Conservation (phyloP, 2,329 filamentous ascomycete species). For the Aspergillus quadricinctus region DNA sequence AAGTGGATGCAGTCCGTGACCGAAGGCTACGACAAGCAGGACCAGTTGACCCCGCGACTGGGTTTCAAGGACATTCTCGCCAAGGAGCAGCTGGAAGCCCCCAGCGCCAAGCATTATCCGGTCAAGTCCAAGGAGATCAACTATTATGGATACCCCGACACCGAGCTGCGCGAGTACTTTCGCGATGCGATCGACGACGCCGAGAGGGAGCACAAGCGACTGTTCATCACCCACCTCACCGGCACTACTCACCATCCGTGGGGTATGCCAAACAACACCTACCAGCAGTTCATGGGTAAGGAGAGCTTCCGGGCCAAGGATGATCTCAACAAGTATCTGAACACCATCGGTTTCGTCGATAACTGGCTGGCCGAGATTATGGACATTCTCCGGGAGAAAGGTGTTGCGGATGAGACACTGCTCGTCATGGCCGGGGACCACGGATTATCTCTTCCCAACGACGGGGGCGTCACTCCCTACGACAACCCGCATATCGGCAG, state of each 20-base stretch:
- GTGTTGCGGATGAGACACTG: conserved; percentile 29
- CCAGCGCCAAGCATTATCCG: conserved; percentile 24
- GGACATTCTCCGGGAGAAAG: conserved; percentile 27
- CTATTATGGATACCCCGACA: conserved; percentile 32
- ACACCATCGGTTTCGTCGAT: conserved; percentile 29
- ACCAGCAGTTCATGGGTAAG: conserved; percentile 19
- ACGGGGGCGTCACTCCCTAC: conserved; percentile 31
- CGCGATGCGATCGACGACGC: conserved; percentile 31
- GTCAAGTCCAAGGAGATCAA: conserved; percentile 25
- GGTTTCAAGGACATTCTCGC: conserved; percentile 26
- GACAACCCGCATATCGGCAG: conserved; percentile 30
- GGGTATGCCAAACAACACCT: conserved; percentile 25
- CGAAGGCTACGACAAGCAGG: conserved; percentile 27
- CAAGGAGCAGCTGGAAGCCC: conserved; percentile 22
- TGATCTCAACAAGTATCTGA: conserved; percentile 27
- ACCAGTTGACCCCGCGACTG: conserved; percentile 22
- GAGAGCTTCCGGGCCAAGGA: conserved; percentile 10
- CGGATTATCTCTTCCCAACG: conserved; percentile 32
- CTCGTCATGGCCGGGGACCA: conserved; percentile 33
- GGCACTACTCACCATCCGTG: conserved; percentile 33
- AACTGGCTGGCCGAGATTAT: conserved; percentile 30
- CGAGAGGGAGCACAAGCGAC: conserved; percentile 25
- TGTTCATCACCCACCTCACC: conserved; percentile 32
- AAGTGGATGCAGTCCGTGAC: conserved; percentile 33
- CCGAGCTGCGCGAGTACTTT: conserved; percentile 28